Conservation (phyloP, 2,329 filamentous ascomycete genomes). For the Ilyonectria mors-panacis region DNA sequence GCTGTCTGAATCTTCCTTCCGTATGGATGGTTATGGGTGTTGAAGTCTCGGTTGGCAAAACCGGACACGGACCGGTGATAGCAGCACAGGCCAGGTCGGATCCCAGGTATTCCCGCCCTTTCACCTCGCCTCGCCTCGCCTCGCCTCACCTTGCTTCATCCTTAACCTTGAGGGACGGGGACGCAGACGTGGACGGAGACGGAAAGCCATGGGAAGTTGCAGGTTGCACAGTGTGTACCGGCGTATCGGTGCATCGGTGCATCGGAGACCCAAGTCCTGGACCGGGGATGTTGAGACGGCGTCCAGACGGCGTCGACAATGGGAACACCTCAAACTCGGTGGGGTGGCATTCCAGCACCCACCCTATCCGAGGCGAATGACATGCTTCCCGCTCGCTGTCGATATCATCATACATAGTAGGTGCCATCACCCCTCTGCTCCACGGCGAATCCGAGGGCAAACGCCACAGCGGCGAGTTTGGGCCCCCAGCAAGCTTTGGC, state of each 20-base stretch:
- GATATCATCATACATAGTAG: constrained; percentile 9
- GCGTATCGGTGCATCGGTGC: background rate
- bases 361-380: constrained; percentile 27
- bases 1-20: background rate
- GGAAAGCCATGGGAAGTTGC: background rate
- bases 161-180: constrained; percentile 4
- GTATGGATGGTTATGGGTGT: constrained; percentile 13
- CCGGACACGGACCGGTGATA: constrained; percentile 15
- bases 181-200: background rate
- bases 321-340: constrained; percentile 39
- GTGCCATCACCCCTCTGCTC: constrained; percentile 7
- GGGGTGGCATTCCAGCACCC: constrained; percentile 39
- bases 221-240: constrained; percentile 16
- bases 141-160: constrained; percentile 22
- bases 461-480: constrained; percentile 19
- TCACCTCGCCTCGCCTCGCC: constrained; percentile 20
- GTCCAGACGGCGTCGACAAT: constrained; percentile 40
- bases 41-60: constrained; percentile 7
- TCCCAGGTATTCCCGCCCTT: background rate
- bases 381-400: constrained; percentile 11
- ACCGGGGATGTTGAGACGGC: constrained; percentile 31
- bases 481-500: constrained; percentile 15
- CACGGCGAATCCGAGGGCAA: constrained; percentile 19
- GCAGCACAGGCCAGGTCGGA: constrained; percentile 10
- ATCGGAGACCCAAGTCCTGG: constrained; percentile 19